Percentiles rank a stretch among this genome's conserved stretches.
Conservation (phyloP, 2,329 filamentous ascomycete genomes). For the Fusarium sp. region DNA sequence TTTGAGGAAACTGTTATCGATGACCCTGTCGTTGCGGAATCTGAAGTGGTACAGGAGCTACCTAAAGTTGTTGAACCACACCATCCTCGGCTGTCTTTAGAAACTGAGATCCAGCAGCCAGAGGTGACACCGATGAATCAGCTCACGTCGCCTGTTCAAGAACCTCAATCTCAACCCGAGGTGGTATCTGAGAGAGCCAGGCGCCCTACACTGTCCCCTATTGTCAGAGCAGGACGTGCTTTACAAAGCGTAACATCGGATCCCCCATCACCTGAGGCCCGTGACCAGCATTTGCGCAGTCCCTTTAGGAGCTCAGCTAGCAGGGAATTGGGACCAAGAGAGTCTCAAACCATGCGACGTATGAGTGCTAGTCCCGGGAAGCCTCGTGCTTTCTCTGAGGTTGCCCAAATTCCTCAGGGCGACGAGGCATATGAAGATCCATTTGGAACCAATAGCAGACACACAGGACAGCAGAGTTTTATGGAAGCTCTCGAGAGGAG, state of each 20-base stretch:
- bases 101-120: constrained; percentile 24
- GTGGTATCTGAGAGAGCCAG: constrained; percentile 44
- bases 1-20: constrained; percentile 29
- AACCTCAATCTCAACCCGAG: constrained; percentile 50
- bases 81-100: constrained; percentile 17
- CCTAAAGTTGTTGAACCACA: constrained; percentile 22
- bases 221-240: constrained; percentile 66
- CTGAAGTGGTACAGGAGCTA: constrained; percentile 9
- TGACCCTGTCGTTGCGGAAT: constrained; percentile 22
- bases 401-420: constrained; percentile 18
- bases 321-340: constrained; percentile 50
- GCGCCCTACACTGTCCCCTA: constrained; percentile 65
- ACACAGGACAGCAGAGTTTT: constrained; percentile 48
- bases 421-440: constrained; percentile 45
- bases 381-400: constrained; percentile 25
- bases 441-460: constrained; percentile 42
- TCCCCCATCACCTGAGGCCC: constrained; percentile 64
- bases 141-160: constrained; percentile 52
- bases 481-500: constrained; percentile 49
- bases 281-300: constrained; percentile 64
- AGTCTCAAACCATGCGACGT: constrained; percentile 41
- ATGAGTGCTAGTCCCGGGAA: constrained; percentile 49
- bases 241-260: constrained; percentile 69
- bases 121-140: constrained; percentile 53
- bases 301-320: constrained; percentile 61